These are phyloP conservation scores for Striga asiatica DNA, from an alignment of 257 asterid genomes.

Conservation along the genomic window DNA sequence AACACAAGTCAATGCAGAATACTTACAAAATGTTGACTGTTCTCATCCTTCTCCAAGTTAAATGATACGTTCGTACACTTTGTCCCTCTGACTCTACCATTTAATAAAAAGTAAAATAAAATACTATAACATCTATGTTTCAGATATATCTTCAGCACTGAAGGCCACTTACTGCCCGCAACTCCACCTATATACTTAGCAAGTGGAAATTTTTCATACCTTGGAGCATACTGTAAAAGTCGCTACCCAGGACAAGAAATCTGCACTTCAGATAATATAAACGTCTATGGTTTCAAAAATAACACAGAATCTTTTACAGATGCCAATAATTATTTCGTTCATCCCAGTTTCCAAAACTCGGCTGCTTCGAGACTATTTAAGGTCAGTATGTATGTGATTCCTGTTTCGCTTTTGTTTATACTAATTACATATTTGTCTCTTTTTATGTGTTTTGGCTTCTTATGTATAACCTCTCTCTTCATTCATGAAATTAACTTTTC, in stretches of 20 bases:
- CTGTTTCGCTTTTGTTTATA: neutral
- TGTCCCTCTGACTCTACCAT: neutral
- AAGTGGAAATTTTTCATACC: conserved; percentile 67
- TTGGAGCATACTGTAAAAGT: conserved; percentile 82
- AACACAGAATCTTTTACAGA: conserved; percentile 27
- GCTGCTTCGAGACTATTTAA: conserved; percentile 51
- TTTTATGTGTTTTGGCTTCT: neutral
- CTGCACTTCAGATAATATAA: conserved; percentile 24
- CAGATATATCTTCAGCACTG: conserved; percentile 95
- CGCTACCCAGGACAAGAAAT: conserved; percentile 30
- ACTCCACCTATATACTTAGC: conserved; percentile 83
- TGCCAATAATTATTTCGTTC: conserved; percentile 24
- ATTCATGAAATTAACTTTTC: no score
- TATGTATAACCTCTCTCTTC: neutral
- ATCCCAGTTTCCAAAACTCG: conserved; percentile 26
- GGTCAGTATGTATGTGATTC: conserved; percentile 31
- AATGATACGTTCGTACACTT: neutral
- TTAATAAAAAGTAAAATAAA: conserved; percentile 1
- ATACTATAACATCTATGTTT: conserved; percentile 16
- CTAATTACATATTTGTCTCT: neutral
- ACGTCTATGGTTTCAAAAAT: conserved; percentile 35
- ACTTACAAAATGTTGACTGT: neutral
- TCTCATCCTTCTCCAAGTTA: neutral
- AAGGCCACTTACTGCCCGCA: conserved; percentile 90
- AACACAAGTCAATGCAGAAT: no score